Evolutionary conservation across 2,329 filamentous ascomycete species (phyloP).

Genomic region (Ophiostoma populinum): DNA sequence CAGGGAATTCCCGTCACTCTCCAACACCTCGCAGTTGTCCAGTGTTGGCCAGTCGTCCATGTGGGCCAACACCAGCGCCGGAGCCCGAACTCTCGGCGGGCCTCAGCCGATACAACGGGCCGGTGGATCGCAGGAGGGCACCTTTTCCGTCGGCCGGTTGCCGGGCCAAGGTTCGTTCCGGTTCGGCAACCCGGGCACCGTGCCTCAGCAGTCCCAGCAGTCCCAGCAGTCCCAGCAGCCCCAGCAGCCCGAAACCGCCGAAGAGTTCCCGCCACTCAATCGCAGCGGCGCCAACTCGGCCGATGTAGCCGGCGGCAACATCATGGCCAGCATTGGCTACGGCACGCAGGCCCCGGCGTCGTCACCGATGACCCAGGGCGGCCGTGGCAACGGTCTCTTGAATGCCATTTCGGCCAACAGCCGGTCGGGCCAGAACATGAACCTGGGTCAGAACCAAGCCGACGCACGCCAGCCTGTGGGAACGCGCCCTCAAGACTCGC

Average conservation of each 20-base stretch:
- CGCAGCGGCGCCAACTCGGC: conserved; percentile 30
- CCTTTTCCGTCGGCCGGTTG: conserved; percentile 23
- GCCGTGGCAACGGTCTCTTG: conserved; percentile 39
- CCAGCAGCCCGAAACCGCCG: conserved; percentile 29
- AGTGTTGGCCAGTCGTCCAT: conserved; percentile 31
- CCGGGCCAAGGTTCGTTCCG: conserved; percentile 30
- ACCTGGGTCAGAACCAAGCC: conserved; percentile 18
- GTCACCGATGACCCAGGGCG: conserved; percentile 17
- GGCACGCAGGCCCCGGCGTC: conserved; percentile 26
- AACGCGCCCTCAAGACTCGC: conserved; percentile 27
- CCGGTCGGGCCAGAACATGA: conserved; percentile 24
- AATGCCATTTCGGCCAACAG: conserved; percentile 46
- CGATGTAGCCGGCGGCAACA: conserved; percentile 32
- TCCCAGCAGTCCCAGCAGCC: conserved; percentile 32
- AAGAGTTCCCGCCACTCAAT: conserved; percentile 47
- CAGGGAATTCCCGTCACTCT: conserved; percentile 50
- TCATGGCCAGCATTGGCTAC: conserved; percentile 39
- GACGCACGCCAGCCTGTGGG: conserved; percentile 33
- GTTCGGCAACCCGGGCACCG: conserved; percentile 23
- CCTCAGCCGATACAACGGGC: conserved; percentile 31
- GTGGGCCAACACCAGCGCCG: conserved; percentile 33
- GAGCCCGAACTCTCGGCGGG: conserved; percentile 29
- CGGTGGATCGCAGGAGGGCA: conserved; percentile 29
- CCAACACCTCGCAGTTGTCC: conserved; percentile 39
- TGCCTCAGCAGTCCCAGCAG: conserved; percentile 17